A percentile compares a stretch with the other conserved stretches of the same genome.
These are phyloP conservation scores for Mesembryanthemum crystallinum DNA, from an alignment of 148 eudicot species.

Conservation along the genomic window DNA sequence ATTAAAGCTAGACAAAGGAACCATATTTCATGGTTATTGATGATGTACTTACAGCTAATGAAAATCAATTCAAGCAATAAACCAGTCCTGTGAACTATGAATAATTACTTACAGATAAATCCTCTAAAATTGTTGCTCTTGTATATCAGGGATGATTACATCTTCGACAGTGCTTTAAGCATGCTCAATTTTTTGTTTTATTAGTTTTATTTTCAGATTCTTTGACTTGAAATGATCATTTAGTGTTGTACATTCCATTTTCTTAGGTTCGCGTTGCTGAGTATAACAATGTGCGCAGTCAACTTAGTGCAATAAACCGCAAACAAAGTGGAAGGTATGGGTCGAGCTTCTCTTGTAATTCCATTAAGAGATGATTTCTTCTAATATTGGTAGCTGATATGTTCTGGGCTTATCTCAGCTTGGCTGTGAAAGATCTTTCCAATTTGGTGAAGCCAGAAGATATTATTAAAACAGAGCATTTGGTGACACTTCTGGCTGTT, in stretches of 20 bases:
- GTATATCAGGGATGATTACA: background rate
- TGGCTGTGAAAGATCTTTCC: conserved; percentile 94
- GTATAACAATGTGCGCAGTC: conserved; percentile 92
- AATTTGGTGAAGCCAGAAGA: conserved; percentile 88
- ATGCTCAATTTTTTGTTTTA: background rate
- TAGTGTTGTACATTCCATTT: background rate
- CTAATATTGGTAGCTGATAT: conserved; percentile 22
- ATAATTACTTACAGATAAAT: background rate
- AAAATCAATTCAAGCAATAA: background rate
- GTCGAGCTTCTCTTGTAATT: background rate
- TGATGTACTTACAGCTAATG: background rate
- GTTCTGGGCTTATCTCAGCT: conserved; percentile 48
- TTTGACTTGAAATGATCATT: background rate
- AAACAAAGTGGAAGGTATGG: conserved; percentile 94
- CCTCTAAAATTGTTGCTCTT: background rate
- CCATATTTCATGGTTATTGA: background rate
- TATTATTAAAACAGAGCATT: conserved; percentile 73
- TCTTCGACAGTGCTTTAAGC: background rate
- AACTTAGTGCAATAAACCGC: conserved; percentile 92
- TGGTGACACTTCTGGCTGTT: conserved; percentile 85
- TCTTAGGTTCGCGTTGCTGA: conserved; percentile 91
- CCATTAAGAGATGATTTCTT: conserved; percentile 1
- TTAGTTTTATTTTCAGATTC: conserved; percentile 1
- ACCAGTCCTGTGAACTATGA: background rate
- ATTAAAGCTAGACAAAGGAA: background rate